phyloP scores from a whole-genome alignment of 2,329 filamentous ascomycete genomes.

The Stromatinia cepivora region DNA sequence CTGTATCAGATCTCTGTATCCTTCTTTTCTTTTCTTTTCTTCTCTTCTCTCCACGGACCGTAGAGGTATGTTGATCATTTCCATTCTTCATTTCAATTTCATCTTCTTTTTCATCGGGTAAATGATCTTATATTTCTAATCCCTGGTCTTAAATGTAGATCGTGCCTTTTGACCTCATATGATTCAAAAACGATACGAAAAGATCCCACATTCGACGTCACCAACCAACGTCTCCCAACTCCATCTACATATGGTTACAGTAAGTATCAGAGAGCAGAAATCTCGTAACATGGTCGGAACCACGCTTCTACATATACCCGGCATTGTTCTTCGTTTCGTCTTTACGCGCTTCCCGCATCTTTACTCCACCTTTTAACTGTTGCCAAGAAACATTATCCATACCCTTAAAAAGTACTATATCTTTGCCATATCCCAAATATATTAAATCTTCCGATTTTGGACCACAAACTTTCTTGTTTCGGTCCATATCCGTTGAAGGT shows the following conservation, averaged over 20 bases:
- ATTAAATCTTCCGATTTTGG: slow-evolving; percentile 13
- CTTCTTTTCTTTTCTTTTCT: not conserved
- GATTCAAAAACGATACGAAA: not conserved
- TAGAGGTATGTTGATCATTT: not conserved
- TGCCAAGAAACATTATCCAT: slow-evolving; percentile 9
- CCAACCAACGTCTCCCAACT: not conserved
- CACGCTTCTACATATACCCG: slow-evolving; percentile 14
- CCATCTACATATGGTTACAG: too few species aligned
- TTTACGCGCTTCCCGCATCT: slow-evolving; percentile 11
- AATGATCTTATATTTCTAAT: not conserved
- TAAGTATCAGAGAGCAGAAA: too few species aligned
- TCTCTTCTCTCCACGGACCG: too few species aligned
- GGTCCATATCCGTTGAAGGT: slow-evolving; percentile 14
- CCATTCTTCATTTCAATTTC: not conserved
- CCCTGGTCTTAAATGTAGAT: slow-evolving; percentile 16
- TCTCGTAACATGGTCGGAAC: too few species aligned
- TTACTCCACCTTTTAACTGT: slow-evolving; percentile 11
- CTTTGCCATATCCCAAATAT: slow-evolving; percentile 27
- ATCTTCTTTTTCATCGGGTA: not conserved
- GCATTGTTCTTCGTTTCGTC: slow-evolving; percentile 16
- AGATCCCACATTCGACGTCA: slow-evolving; percentile 17
- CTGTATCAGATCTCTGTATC: slow-evolving; percentile 9
- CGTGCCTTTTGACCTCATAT: slow-evolving; percentile 10
- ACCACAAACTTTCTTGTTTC: slow-evolving; percentile 5
- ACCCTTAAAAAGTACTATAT: slow-evolving; percentile 26